Percentiles rank a stretch among this genome's conserved stretches.
Evolutionary conservation across 2,329 filamentous ascomycete genomes (phyloP).

Genomic region (Claviceps paspali): DNA sequence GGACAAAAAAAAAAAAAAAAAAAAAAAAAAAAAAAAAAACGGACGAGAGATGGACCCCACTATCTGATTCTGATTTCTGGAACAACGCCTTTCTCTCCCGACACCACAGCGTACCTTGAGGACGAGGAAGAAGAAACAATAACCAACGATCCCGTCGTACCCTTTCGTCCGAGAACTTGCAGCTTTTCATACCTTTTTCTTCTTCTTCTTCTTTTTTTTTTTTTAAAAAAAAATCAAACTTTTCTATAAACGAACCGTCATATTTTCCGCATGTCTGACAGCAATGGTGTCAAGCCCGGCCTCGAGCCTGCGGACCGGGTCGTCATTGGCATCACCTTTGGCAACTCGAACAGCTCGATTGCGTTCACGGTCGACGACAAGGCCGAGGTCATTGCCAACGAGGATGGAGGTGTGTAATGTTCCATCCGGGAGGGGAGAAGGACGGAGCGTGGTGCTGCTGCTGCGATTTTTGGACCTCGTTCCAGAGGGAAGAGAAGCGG

Average conservation of each 20-base stretch:
- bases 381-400: slow-evolving; percentile 95
- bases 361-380: slow-evolving; percentile 87
- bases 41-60: too few relatives aligned
- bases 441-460: neutral
- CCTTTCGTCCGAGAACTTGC: neutral
- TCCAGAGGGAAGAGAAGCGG: too few relatives aligned
- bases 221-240: too few relatives aligned
- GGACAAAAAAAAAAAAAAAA: too few relatives aligned
- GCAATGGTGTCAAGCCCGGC: slow-evolving; percentile 25
- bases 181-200: neutral
- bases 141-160: too few relatives aligned
- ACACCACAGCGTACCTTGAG: too few relatives aligned
- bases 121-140: too few relatives aligned
- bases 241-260: too few relatives aligned
- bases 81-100: too few relatives aligned
- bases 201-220: neutral
- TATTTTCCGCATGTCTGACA: slow-evolving; percentile 31
- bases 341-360: slow-evolving; percentile 97
- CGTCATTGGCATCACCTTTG: slow-evolving; percentile 92
- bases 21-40: too few relatives aligned
- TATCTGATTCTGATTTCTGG: too few relatives aligned
- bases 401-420: slow-evolving; percentile 68
- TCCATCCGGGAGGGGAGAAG: neutral
- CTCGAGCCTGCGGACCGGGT: slow-evolving; percentile 42
- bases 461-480: too few relatives aligned